phyloP scores from a whole-genome alignment of 208 protist species.

The Trypanosoma rangeli region DNA sequence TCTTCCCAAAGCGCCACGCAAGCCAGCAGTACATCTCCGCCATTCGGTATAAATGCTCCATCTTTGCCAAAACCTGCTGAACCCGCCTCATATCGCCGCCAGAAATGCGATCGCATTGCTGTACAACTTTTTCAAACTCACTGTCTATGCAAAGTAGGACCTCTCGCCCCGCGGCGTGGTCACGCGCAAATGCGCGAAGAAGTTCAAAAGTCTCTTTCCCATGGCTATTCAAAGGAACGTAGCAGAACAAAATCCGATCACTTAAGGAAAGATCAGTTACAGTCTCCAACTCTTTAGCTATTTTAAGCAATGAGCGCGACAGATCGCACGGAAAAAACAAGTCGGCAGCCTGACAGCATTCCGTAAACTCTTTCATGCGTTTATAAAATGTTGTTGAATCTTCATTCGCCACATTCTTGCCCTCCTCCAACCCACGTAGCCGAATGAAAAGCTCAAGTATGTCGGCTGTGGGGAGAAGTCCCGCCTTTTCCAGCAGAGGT shows the following conservation, averaged over 20 bases:
- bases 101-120: slow-evolving; percentile 6
- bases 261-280: slow-evolving; percentile 43
- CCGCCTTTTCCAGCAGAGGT: slow-evolving; percentile 39
- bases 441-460: slow-evolving; percentile 72
- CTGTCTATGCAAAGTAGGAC: slow-evolving; percentile 52
- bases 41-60: slow-evolving; percentile 60
- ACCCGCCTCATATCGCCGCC: not conserved
- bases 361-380: slow-evolving; percentile 42
- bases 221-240: slow-evolving; percentile 64
- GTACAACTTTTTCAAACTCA: slow-evolving; percentile 21
- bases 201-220: slow-evolving; percentile 44
- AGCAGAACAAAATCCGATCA: slow-evolving; percentile 80
- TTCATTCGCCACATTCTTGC: not conserved
- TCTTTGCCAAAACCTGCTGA: slow-evolving; percentile 14
- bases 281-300: slow-evolving; percentile 58
- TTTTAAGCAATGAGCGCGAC: slow-evolving; percentile 57
- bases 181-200: slow-evolving; percentile 46
- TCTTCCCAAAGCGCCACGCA: slow-evolving; percentile 76
- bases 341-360: slow-evolving; percentile 30
- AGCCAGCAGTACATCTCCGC: slow-evolving; percentile 89
- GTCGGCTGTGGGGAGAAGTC: slow-evolving; percentile 71
- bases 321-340: slow-evolving; percentile 80
- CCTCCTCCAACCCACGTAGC: slow-evolving; percentile 28
- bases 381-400: slow-evolving; percentile 30
- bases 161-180: slow-evolving; percentile 42